phyloP scores from a whole-genome alignment of 768 basidiomycete species.

The Collybia nuda region DNA sequence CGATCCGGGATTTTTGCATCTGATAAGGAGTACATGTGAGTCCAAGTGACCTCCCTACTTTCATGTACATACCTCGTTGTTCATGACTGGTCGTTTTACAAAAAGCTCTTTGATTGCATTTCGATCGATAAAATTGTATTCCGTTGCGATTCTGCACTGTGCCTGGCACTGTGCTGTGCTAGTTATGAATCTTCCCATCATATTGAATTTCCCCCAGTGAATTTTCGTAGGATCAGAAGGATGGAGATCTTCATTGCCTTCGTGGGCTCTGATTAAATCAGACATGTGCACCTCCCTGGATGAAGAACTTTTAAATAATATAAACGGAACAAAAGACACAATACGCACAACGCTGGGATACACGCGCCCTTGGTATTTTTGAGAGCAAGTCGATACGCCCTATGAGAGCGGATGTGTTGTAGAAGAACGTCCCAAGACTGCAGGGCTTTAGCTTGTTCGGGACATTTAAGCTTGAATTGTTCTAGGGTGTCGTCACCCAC shows the following conservation, averaged over 20 bases:
- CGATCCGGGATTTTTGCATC: slow-evolving; percentile 69
- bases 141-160: slow-evolving; percentile 59
- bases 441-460: slow-evolving; percentile 74
- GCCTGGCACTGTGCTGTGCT: slow-evolving; percentile 78
- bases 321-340: neutral
- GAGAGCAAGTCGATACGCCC: slow-evolving; percentile 88
- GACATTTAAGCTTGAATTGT: slow-evolving; percentile 61
- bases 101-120: slow-evolving; percentile 54
- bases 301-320: slow-evolving; percentile 5
- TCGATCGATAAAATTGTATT: slow-evolving; percentile 65
- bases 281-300: slow-evolving; percentile 89
- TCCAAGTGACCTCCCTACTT: neutral
- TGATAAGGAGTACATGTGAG: slow-evolving; percentile 23
- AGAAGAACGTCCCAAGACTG: slow-evolving; percentile 85
- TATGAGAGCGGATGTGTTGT: slow-evolving; percentile 77
- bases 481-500: slow-evolving; percentile 78
- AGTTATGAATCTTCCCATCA: slow-evolving; percentile 85
- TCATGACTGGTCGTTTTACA: slow-evolving; percentile 61
- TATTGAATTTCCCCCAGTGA: slow-evolving; percentile 95
- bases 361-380: slow-evolving; percentile 82
- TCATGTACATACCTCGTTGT: slow-evolving; percentile 51
- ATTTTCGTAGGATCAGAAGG: slow-evolving; percentile 67
- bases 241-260: slow-evolving; percentile 76
- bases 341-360: slow-evolving; percentile 78
- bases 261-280: slow-evolving; percentile 85